Percentiles rank a stretch among this genome's conserved stretches.
Evolutionary conservation across 73 alveolate species (phyloP).

Genomic region (Symbiodinium natans): DNA sequence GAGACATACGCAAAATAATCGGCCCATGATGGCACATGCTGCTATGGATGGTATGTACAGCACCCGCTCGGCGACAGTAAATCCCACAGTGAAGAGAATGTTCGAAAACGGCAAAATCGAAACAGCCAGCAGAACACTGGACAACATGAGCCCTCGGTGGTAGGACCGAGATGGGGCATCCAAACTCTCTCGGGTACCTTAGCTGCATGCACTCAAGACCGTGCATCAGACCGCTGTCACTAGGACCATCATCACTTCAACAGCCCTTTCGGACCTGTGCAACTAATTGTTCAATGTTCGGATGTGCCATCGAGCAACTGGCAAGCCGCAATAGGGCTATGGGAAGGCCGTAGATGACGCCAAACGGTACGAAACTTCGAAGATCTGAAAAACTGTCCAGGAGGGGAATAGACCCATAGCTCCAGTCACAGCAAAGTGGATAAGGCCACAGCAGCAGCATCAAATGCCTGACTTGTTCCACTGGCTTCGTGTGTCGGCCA

Average conservation of each 20-base stretch:
- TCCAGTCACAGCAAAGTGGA: constrained; percentile 78
- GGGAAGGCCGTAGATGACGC: constrained; percentile 44
- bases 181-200: no score
- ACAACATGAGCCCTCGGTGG: constrained; percentile 23
- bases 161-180: background rate
- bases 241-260: no score
- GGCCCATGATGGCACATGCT: constrained; percentile 7
- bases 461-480: constrained; percentile 20
- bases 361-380: background rate
- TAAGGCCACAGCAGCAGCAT: constrained; percentile 32
- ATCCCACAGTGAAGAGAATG: constrained; percentile 55
- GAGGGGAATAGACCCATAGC: constrained; percentile 45
- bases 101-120: constrained; percentile 17
- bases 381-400: constrained; percentile 23
- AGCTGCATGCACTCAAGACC: no score
- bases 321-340: background rate
- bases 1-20: background rate
- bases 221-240: no score
- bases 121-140: constrained; percentile 2
- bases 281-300: background rate
- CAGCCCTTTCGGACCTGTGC: no score
- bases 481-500: no score
- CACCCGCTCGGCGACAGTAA: constrained; percentile 46
- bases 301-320: background rate
- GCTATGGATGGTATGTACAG: constrained; percentile 45